Conservation (phyloP, 2,329 filamentous ascomycete species). For the Penicillium capsulatum region DNA sequence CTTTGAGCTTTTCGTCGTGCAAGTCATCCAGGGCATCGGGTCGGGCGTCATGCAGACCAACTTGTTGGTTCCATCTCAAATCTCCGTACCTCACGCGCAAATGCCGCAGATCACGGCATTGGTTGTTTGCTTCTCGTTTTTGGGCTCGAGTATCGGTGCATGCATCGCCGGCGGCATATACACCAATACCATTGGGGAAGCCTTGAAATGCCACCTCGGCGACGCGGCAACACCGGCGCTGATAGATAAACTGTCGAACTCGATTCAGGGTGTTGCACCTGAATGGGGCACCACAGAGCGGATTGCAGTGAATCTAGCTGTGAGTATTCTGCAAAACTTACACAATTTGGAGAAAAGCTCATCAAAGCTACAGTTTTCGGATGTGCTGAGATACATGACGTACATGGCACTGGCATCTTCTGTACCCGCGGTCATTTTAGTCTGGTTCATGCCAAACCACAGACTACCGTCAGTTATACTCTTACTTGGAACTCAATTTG, state of each 20-base stretch:
- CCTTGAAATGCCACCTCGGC: slow-evolving; percentile 38
- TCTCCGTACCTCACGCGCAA: slow-evolving; percentile 45
- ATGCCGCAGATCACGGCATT: slow-evolving; percentile 49
- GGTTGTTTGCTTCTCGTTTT: slow-evolving; percentile 42
- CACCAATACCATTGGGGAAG: slow-evolving; percentile 43
- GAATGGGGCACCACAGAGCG: slow-evolving; percentile 41
- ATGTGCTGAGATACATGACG: slow-evolving; percentile 33
- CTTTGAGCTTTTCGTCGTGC: slow-evolving; percentile 48
- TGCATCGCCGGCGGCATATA: slow-evolving; percentile 50
- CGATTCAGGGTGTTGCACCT: slow-evolving; percentile 43
- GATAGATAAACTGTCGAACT: slow-evolving; percentile 44
- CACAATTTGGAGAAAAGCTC: slow-evolving; percentile 2
- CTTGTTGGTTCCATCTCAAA: slow-evolving; percentile 45
- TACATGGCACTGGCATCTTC: slow-evolving; percentile 29
- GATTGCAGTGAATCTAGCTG: slow-evolving; percentile 42
- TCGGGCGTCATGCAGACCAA: slow-evolving; percentile 46
- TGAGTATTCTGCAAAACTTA: slow-evolving; percentile 8
- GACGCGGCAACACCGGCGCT: slow-evolving; percentile 23
- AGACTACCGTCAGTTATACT: slow-evolving; percentile 21
- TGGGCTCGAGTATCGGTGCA: slow-evolving; percentile 35
- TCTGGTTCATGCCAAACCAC: slow-evolving; percentile 27
- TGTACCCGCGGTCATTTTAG: slow-evolving; percentile 24
- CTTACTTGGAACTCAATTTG: neutral
- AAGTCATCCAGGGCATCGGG: slow-evolving; percentile 49
- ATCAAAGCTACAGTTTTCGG: slow-evolving; percentile 23